Percentiles rank a stretch among this genome's conserved stretches.
phyloP scores from a whole-genome alignment of 2,329 filamentous ascomycete species.

The Sarocladium kiliense region DNA sequence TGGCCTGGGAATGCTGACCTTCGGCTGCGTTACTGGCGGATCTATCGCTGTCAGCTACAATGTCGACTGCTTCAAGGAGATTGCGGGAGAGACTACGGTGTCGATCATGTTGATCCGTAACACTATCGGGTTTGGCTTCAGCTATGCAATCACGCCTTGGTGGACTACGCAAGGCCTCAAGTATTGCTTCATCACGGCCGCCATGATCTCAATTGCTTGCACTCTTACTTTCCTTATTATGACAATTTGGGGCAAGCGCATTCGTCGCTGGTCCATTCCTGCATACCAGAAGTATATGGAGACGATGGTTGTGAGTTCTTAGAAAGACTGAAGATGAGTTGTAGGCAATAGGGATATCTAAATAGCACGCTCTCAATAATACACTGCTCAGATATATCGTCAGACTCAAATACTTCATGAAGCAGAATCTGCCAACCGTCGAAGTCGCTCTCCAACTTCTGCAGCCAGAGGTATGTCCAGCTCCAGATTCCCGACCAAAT shows the following conservation, averaged over 20 bases:
- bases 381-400: not conserved
- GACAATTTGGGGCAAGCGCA: constrained; percentile 22
- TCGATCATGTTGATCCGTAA: constrained; percentile 26
- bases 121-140: constrained; percentile 18
- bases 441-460: constrained; percentile 1
- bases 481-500: constrained; percentile 5
- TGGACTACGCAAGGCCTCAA: constrained; percentile 23
- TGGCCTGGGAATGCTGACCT: constrained; percentile 24
- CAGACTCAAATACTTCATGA: not conserved
- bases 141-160: constrained; percentile 28
- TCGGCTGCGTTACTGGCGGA: constrained; percentile 25
- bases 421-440: not conserved
- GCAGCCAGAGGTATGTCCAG: not conserved
- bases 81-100: constrained; percentile 25
- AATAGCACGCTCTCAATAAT: not conserved
- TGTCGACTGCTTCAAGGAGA: constrained; percentile 29
- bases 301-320: not conserved
- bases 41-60: constrained; percentile 25
- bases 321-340: too few species aligned
- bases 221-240: constrained; percentile 22
- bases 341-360: not conserved
- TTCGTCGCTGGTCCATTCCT: constrained; percentile 12
- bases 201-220: constrained; percentile 22
- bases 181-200: constrained; percentile 26
- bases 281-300: constrained; percentile 9